These are phyloP conservation scores for Aspergillus uvarum DNA, from an alignment of 2,329 filamentous ascomycete genomes.

Conservation along the genomic window DNA sequence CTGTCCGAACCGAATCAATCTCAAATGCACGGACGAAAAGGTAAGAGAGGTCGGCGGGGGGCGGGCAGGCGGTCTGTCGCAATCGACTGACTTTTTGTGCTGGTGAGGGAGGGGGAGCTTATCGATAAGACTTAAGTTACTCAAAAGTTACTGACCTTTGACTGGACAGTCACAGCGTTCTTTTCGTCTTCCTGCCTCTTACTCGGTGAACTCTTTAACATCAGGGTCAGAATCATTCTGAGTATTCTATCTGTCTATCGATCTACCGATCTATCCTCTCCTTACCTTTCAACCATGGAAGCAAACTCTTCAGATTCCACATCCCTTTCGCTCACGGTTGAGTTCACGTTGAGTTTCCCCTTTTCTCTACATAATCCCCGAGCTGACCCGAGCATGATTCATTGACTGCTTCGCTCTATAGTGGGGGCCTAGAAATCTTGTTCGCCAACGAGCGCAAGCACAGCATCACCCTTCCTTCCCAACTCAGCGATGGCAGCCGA, in stretches of 20 bases:
- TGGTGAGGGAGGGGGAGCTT: constrained; percentile 22
- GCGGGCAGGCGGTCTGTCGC: not conserved
- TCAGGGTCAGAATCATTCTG: too few species aligned
- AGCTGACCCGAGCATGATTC: not conserved
- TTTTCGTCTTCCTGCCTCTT: constrained; percentile 7
- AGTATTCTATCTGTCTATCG: too few species aligned
- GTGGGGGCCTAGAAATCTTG: constrained; percentile 90
- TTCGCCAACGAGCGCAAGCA: constrained; percentile 81
- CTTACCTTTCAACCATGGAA: not conserved
- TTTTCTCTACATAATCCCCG: not conserved
- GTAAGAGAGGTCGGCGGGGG: not conserved
- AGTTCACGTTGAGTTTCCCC: constrained; percentile 63
- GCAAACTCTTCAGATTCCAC: constrained; percentile 38
- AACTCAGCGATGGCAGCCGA: constrained; percentile 58
- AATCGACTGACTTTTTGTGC: constrained; percentile 23
- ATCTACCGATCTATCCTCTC: not conserved
- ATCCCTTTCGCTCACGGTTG: constrained; percentile 60
- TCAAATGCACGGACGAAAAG: not conserved
- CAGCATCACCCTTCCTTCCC: constrained; percentile 65
- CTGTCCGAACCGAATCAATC: too few species aligned
- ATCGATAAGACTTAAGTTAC: constrained; percentile 37
- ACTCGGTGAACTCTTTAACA: too few species aligned
- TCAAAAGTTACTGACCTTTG: too few species aligned
- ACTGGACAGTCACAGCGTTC: constrained; percentile 12
- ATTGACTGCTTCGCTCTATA: constrained; percentile 36